Evolutionary conservation across 352 stramenopile genomes (phyloP).

Genomic region (Phytophthora boehmeriae): DNA sequence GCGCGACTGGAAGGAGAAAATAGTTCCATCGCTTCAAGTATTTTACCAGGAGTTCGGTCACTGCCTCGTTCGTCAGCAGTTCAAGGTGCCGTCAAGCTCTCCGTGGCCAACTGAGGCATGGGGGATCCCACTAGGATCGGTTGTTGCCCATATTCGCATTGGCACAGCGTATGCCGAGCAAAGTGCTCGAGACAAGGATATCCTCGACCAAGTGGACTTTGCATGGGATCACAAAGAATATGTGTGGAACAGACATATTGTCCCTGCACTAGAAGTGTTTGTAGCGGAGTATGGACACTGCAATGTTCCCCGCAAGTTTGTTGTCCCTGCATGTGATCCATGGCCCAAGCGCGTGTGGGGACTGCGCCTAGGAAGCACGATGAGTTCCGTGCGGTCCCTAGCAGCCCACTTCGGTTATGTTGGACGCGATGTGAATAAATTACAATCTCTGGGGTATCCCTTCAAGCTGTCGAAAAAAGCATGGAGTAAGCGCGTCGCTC

Average conservation of each 20-base stretch:
- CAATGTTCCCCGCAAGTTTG: constrained; percentile 26
- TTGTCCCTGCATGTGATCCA: constrained; percentile 19
- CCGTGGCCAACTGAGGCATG: constrained; percentile 38
- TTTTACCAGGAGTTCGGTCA: constrained; percentile 34
- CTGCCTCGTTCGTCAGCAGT: constrained; percentile 29
- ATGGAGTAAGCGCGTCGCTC: neutral
- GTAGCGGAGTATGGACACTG: constrained; percentile 31
- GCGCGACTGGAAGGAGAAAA: constrained; percentile 47
- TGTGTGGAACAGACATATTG: constrained; percentile 43
- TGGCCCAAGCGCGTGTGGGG: constrained; percentile 40
- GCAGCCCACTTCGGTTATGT: constrained; percentile 36
- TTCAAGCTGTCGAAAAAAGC: neutral
- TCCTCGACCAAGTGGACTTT: constrained; percentile 43
- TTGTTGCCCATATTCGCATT: constrained; percentile 41
- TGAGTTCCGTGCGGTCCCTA: constrained; percentile 21
- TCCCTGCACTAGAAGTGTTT: constrained; percentile 43
- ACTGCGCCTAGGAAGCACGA: neutral
- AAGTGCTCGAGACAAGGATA: constrained; percentile 38
- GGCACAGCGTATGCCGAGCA: constrained; percentile 32
- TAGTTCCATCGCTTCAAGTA: constrained; percentile 35
- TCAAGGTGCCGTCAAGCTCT: constrained; percentile 27
- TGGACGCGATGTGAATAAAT: constrained; percentile 11
- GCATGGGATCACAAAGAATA: constrained; percentile 34
- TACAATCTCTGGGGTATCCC: constrained; percentile 37
- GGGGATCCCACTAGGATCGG: constrained; percentile 36